A percentile compares a stretch with the other conserved stretches of the same genome.
Evolutionary conservation across 495 filamentous ascomycete genomes (phyloP).

Genomic region (Mytilinidion resinicola): DNA sequence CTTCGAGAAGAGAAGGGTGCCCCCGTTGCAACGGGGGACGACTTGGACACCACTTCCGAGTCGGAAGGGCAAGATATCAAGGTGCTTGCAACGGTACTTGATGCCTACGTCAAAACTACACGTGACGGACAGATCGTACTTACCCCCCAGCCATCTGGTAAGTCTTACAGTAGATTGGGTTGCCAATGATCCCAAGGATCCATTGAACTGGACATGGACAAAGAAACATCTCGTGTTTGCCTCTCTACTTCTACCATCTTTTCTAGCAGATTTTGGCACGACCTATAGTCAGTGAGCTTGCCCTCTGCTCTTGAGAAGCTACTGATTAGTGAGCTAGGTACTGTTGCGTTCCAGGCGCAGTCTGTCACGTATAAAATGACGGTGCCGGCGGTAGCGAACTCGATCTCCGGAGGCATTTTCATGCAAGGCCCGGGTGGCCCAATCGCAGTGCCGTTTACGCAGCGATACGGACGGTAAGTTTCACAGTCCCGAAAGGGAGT

Average conservation of each 20-base stretch:
- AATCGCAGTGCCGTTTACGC: neutral
- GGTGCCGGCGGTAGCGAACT: neutral
- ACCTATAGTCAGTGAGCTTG: neutral
- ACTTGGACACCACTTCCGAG: no score
- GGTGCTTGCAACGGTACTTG: neutral
- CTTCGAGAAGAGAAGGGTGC: no score
- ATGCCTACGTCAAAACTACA: neutral
- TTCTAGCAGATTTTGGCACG: neutral
- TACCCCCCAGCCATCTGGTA: neutral
- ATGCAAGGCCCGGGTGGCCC: neutral
- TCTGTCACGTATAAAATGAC: neutral
- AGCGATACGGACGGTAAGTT: neutral
- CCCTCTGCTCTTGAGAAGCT: neutral
- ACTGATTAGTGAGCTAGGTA: neutral
- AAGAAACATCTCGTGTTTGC: neutral
- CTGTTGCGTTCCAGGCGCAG: neutral
- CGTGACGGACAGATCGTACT: neutral
- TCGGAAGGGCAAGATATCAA: constrained; percentile 11
- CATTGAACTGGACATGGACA: neutral
- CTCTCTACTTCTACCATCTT: neutral
- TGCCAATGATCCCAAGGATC: neutral
- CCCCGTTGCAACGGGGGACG: no score
- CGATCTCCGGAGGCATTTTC: neutral
- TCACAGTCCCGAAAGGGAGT: no score
- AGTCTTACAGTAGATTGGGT: neutral